Evolutionary conservation across 495 filamentous ascomycete species (phyloP), one percentile per base, ranked within the genome.

Genomic region (Xylaria flabelliformis): DNA sequence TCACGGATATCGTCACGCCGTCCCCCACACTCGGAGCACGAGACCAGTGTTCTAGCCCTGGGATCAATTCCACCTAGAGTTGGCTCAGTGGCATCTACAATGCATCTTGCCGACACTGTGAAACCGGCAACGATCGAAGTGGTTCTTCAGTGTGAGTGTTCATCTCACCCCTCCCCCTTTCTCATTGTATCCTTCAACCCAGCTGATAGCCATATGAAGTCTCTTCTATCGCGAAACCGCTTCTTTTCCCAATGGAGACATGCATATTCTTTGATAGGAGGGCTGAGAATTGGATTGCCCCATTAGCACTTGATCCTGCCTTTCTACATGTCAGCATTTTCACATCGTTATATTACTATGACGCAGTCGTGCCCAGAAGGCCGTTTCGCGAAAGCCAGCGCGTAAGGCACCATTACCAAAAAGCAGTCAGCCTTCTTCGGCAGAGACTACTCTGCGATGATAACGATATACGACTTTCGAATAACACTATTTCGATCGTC

Each of bases 251-350:
- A 0, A 34, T 61, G 13, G 42, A 61, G 41, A 77, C 70, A 79
- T 85, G 53, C 24, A 75, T 62, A 81, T 84, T 74, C 76, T 81
- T 19, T 67, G 65, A 19, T 72, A 73, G 67, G 70, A 69, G 26
- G 15, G 63, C 26, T 34, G 63, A 77, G 70, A 34, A 69, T 51
- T 84, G 79, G 78, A 71, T 83, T 48, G 79, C 77, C 13, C 76
- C 81, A 12, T 65, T 85, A 15, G 72, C 74, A 4, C 15, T 73
- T 19, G 81, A 85, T 61, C 66, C 79, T 12, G 80, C 79, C 39
- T 85, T 80, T 58, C 77, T 85, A 3, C 80, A 84, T 69, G 72
- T 79, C 58, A 80, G 34, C 1, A 65, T 65, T 3, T 65, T 26
- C 1, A 24, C 12, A 6, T 48, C 44, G 26, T 10, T 50, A 4